Evolutionary conservation across 805 yeast genomes (phyloP).

Genomic region (Pichia nakasei): DNA sequence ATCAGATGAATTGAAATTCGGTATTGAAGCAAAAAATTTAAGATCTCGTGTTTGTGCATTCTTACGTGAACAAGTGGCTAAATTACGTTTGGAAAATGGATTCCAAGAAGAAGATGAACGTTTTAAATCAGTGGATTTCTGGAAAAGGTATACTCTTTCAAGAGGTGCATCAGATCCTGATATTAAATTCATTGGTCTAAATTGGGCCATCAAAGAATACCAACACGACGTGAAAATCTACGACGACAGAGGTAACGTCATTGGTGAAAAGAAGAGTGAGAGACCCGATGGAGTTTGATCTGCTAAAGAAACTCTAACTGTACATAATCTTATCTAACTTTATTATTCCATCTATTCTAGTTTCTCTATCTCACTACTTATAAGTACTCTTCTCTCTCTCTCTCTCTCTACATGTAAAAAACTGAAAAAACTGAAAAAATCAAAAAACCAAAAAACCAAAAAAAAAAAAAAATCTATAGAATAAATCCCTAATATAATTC

Average conservation of each 20-base stretch:
- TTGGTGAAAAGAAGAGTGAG: constrained; percentile 12
- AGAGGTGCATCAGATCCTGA: constrained; percentile 65
- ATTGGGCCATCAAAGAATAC: constrained; percentile 72
- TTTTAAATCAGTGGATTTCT: constrained; percentile 59
- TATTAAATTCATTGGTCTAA: constrained; percentile 63
- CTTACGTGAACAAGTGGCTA: constrained; percentile 53
- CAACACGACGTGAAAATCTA: constrained; percentile 35
- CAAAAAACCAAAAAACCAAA: no score
- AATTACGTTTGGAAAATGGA: constrained; percentile 33
- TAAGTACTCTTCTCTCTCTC: no score
- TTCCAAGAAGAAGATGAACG: constrained; percentile 58
- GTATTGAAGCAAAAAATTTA: constrained; percentile 54
- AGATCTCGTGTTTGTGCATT: constrained; percentile 64
- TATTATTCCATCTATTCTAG: no score
- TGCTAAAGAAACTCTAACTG: no score
- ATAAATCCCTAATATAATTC: no score
- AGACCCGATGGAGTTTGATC: no score
- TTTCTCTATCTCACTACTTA: no score
- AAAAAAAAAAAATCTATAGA: no score
- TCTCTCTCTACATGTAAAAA: no score
- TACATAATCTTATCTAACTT: no score
- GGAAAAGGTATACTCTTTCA: constrained; percentile 57
- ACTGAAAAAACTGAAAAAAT: no score
- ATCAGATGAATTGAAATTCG: constrained; percentile 51
- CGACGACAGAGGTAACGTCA: constrained; percentile 26